Conservation (phyloP, 2,329 filamentous ascomycete species). For the Ophiocordyceps unilateralis region DNA sequence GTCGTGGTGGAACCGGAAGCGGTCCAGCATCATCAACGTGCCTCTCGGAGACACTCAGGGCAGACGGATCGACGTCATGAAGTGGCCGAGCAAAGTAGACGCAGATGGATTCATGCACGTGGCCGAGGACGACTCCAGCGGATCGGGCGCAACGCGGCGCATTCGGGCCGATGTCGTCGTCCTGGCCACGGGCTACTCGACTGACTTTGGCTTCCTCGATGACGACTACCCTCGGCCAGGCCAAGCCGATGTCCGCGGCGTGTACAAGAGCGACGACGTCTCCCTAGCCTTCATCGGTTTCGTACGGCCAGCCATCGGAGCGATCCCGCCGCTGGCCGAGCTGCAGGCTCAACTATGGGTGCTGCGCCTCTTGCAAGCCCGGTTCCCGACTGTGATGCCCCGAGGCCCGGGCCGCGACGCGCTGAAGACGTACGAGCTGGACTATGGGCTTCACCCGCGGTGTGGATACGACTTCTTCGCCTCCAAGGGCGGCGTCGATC, state of each 20-base stretch:
- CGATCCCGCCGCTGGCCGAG: slow-evolving; percentile 30
- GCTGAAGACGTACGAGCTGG: slow-evolving; percentile 17
- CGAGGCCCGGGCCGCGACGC: slow-evolving; percentile 6
- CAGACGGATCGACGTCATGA: slow-evolving; percentile 23
- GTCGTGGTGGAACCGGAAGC: slow-evolving; percentile 16
- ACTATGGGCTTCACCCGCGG: slow-evolving; percentile 21
- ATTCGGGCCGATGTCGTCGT: slow-evolving; percentile 26
- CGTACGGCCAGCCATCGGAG: slow-evolving; percentile 25
- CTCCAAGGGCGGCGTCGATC: slow-evolving; percentile 25
- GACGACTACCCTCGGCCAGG: slow-evolving; percentile 23
- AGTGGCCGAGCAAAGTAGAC: slow-evolving; percentile 23
- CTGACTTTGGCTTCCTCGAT: slow-evolving; percentile 22
- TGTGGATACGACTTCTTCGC: slow-evolving; percentile 15
- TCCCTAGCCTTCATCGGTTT: slow-evolving; percentile 28
- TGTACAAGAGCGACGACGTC: slow-evolving; percentile 26
- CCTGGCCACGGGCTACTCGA: slow-evolving; percentile 28
- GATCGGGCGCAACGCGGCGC: slow-evolving; percentile 2
- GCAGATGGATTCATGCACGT: slow-evolving; percentile 20
- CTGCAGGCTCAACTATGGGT: slow-evolving; percentile 31
- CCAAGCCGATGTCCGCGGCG: slow-evolving; percentile 30
- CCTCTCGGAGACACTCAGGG: slow-evolving; percentile 20
- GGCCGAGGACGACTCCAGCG: slow-evolving; percentile 10
- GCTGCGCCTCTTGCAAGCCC: slow-evolving; percentile 13
- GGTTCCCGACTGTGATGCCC: slow-evolving; percentile 8
- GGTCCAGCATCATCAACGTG: slow-evolving; percentile 20